Conservation (phyloP, 108 stramenopile genomes). For the Skeletonema costatum region DNA sequence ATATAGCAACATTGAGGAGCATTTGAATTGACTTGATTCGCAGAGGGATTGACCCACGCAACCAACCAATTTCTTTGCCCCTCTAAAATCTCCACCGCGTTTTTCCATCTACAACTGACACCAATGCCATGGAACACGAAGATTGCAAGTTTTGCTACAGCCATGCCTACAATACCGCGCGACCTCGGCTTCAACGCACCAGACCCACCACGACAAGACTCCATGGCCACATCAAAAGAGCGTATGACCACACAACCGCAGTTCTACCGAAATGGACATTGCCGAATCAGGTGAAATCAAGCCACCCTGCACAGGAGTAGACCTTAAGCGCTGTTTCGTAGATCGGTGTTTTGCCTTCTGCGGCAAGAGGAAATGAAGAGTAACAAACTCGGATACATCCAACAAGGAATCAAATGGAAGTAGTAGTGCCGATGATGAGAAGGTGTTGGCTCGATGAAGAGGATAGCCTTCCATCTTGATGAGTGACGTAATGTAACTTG, state of each 20-base stretch:
- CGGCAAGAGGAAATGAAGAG: slow-evolving; percentile 42
- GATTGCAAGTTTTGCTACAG: slow-evolving; percentile 36
- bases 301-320: slow-evolving; percentile 31
- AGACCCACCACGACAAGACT: slow-evolving; percentile 35
- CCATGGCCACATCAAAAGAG: slow-evolving; percentile 32
- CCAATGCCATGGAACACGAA: slow-evolving; percentile 23
- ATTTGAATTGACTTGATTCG: slow-evolving; percentile 18
- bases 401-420: slow-evolving; percentile 33
- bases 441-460: slow-evolving; percentile 1
- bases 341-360: slow-evolving; percentile 30
- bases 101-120: slow-evolving; percentile 21
- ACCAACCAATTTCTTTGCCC: slow-evolving; percentile 16
- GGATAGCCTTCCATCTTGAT: slow-evolving; percentile 35
- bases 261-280: slow-evolving; percentile 19
- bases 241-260: slow-evolving; percentile 30
- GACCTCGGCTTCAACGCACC: slow-evolving; percentile 20
- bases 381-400: slow-evolving; percentile 30
- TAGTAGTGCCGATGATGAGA: background rate
- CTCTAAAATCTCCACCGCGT: background rate
- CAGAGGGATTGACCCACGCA: slow-evolving; percentile 43
- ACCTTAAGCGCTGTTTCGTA: slow-evolving; percentile 18
- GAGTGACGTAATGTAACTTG: slow-evolving; percentile 18
- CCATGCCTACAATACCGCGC: slow-evolving; percentile 32
- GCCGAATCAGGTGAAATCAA: slow-evolving; percentile 40
- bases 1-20: slow-evolving; percentile 16